Evolutionary conservation across 208 protist species (phyloP).

Genomic region (Crithidia expoeki): DNA sequence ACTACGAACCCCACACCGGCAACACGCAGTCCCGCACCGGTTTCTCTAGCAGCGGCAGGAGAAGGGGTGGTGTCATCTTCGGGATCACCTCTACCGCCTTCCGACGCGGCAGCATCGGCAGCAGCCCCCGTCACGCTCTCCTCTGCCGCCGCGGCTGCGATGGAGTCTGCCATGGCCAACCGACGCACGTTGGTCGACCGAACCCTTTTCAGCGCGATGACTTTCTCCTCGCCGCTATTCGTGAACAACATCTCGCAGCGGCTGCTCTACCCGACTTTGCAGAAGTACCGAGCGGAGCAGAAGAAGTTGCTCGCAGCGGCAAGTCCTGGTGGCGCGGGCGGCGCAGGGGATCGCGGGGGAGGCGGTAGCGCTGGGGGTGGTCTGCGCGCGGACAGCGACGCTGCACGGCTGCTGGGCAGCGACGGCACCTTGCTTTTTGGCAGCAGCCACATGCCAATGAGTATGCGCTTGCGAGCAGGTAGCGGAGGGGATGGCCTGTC

Average conservation of each 20-base stretch:
- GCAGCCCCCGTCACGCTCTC: background rate
- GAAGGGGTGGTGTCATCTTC: no score
- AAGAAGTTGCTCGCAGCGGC: slow-evolving; percentile 12
- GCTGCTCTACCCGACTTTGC: slow-evolving; percentile 56
- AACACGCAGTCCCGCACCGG: slow-evolving; percentile 1
- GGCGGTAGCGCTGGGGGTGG: slow-evolving; percentile 20
- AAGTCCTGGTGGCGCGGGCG: slow-evolving; percentile 8
- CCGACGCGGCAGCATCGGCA: background rate
- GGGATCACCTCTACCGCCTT: no score
- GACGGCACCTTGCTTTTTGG: slow-evolving; percentile 49
- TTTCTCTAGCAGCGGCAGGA: background rate
- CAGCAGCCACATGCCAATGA: slow-evolving; percentile 29
- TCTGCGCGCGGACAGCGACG: slow-evolving; percentile 21
- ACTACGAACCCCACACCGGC: background rate
- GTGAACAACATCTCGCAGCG: slow-evolving; percentile 77
- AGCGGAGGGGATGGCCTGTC: background rate
- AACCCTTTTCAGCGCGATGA: slow-evolving; percentile 60
- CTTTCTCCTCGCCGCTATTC: slow-evolving; percentile 74
- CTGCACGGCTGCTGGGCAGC: slow-evolving; percentile 30
- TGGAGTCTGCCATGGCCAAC: slow-evolving; percentile 13
- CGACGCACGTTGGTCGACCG: slow-evolving; percentile 42
- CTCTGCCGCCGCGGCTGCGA: slow-evolving; percentile 11
- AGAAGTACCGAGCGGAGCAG: slow-evolving; percentile 26
- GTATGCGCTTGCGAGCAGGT: slow-evolving; percentile 19
- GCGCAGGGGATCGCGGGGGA: slow-evolving; percentile 5